Base-by-base conservation (phyloP, 192 early-diverging fungal genomes). In the Linnemannia zychae region DNA sequence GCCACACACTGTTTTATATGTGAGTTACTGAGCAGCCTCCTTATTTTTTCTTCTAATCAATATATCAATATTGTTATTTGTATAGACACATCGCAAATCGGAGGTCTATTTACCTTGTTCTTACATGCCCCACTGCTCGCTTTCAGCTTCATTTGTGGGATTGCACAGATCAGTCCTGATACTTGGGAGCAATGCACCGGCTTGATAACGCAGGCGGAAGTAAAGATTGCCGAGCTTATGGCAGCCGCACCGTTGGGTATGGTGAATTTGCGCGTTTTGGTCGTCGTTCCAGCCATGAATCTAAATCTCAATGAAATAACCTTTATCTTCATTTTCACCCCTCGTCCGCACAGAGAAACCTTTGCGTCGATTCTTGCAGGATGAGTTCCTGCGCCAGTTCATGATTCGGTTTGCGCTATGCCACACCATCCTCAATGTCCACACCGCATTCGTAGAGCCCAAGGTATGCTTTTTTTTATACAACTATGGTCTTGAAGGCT, bases 71-170 rank as follows among this genome's bases (percentile, higher is more conserved):
- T 7, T n/a, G 28, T 31, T 63, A 28, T 85, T 22, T 28, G 9
- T 34, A 24, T 74, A 90, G 89, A 91, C 48, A 90, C 89, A 15
- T 86, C 87, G 24, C 93, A 93, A 89, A 92, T 96, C 6, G 98
- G 98, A 46, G 95, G 94, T 86, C 91, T 99, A 17, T 99, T 98
- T 79, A 99, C 98, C 7, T 84, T 99, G 74, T 99, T 99, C 79
- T 87, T 99, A 72, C 96, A 98, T 85, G 93, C 94, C 17, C 97
- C 98, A 3, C 71, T 98, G 17, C 94, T 98, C 60, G 98, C 95
- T 0, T 97, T 99, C 76, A 93, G 94, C 28, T 97, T 95, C 72
- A 89, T 98, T 22, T 95, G 90, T 11, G 94, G 94, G 50, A 91
- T 93, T 38, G 91, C 89, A 1, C 89, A 94, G 65, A 81, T 94